Percentiles rank a stretch among this genome's conserved stretches.
phyloP scores from a whole-genome alignment of 2,329 filamentous ascomycete species.

The Sclerotinia nivalis region DNA sequence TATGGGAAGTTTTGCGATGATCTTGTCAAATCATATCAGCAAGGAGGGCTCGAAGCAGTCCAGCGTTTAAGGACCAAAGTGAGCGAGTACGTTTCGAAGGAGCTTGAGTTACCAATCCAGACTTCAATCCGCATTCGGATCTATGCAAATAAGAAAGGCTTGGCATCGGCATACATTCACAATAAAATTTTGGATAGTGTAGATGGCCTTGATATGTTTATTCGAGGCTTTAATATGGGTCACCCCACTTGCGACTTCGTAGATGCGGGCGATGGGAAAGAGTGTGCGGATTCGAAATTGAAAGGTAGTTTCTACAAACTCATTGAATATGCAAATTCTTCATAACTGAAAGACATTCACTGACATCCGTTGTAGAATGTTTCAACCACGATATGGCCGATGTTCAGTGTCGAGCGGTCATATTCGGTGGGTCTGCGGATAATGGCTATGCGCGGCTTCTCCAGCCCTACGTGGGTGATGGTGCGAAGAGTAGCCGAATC shows the following conservation, averaged over 20 bases:
- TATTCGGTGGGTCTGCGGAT: constrained; percentile 48
- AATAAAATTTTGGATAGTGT: constrained; percentile 35
- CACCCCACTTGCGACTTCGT: constrained; percentile 44
- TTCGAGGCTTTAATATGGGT: constrained; percentile 46
- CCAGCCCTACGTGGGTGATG: constrained; percentile 37
- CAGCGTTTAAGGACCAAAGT: constrained; percentile 11
- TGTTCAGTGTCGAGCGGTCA: constrained; percentile 45
- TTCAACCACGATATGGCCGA: constrained; percentile 43
- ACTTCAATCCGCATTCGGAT: constrained; percentile 42
- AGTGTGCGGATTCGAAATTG: constrained; percentile 47
- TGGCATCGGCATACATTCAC: constrained; percentile 43
- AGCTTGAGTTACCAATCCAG: constrained; percentile 28
- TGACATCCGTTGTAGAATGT: constrained; percentile 34
- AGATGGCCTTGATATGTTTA: constrained; percentile 38
- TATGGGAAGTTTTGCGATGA: constrained; percentile 3
- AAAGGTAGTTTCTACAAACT: constrained; percentile 17
- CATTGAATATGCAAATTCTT: background rate
- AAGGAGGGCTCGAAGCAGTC: background rate
- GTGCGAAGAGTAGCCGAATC: constrained; percentile 39
- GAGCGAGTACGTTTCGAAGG: constrained; percentile 22
- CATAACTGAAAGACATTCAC: background rate
- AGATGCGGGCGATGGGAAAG: constrained; percentile 47
- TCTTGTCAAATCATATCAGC: constrained; percentile 1
- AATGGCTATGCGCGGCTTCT: constrained; percentile 48
- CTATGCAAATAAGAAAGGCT: constrained; percentile 45